Evolutionary conservation across 2,329 filamentous ascomycete genomes (phyloP).

Genomic region (Nigrospora osmanthi): DNA sequence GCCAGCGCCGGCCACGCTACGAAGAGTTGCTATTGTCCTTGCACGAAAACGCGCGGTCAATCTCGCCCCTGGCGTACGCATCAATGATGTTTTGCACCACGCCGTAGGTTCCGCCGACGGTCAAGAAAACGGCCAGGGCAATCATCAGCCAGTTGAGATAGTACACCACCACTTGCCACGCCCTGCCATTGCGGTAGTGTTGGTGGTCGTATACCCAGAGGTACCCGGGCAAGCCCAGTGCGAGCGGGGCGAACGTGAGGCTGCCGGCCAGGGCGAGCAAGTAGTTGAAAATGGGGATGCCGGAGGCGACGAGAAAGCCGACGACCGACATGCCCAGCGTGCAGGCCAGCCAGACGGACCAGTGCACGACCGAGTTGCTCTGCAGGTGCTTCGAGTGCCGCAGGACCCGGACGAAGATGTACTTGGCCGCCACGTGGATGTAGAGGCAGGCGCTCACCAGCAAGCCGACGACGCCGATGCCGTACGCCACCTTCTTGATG

Average conservation of each 20-base stretch:
- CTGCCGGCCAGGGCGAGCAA: conserved; percentile 21
- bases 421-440: conserved; percentile 23
- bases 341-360: conserved; percentile 20
- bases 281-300: conserved; percentile 22
- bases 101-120: conserved; percentile 32
- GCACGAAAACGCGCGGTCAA: conserved; percentile 39
- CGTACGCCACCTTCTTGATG: conserved; percentile 55
- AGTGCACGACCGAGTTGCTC: conserved; percentile 18
- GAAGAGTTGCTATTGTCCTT: conserved; percentile 33
- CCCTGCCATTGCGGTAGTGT: conserved; percentile 19
- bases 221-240: conserved; percentile 24
- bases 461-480: conserved; percentile 47
- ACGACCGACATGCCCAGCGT: conserved; percentile 13
- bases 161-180: conserved; percentile 18
- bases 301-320: conserved; percentile 14
- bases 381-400: conserved; percentile 20
- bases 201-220: conserved; percentile 27
- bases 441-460: conserved; percentile 30
- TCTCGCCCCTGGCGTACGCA: conserved; percentile 38
- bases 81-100: conserved; percentile 42
- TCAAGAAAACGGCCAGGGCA: conserved; percentile 26
- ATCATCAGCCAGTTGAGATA: conserved; percentile 27
- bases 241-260: conserved; percentile 26
- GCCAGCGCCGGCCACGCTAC: conserved; percentile 1
- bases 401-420: conserved; percentile 23